Conservation (phyloP, 2,329 filamentous ascomycete genomes). For the Stachybotrys echinatus region DNA sequence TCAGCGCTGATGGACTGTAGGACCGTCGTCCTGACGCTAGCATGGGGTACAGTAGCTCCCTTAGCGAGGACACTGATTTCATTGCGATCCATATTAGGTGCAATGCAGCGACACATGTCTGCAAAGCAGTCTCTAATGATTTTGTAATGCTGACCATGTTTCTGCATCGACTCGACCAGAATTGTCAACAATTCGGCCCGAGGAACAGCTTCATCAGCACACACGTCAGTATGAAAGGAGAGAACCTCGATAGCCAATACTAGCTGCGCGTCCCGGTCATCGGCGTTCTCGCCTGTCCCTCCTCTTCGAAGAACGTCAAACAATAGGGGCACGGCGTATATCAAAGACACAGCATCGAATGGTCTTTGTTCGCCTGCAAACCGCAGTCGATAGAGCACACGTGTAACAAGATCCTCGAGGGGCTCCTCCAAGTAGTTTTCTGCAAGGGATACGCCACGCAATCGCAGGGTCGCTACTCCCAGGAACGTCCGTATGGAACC, state of each 20-base stretch:
- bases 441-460: conserved; percentile 69
- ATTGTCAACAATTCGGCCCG: conserved; percentile 66
- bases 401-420: conserved; percentile 78
- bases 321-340: conserved; percentile 79
- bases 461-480: conserved; percentile 79
- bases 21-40: conserved; percentile 75
- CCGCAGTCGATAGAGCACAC: conserved; percentile 83
- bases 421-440: conserved; percentile 71
- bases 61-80: conserved; percentile 75
- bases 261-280: conserved; percentile 85
- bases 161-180: conserved; percentile 79
- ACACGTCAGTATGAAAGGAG: conserved; percentile 80
- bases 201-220: conserved; percentile 69
- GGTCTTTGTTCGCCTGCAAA: conserved; percentile 92
- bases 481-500: conserved; percentile 76
- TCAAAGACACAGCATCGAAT: conserved; percentile 81
- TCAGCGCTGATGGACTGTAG: conserved; percentile 88
- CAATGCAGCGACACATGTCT: conserved; percentile 78
- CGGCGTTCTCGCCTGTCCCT: conserved; percentile 65
- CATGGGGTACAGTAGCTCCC: conserved; percentile 73
- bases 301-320: conserved; percentile 74
- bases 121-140: conserved; percentile 87
- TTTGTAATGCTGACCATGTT: conserved; percentile 90
- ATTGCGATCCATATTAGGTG: conserved; percentile 67
- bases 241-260: conserved; percentile 85